Evolutionary conservation across 208 protist species (phyloP), one percentile per base, ranked within the genome.

Genomic region (Leishmania guyanensis): DNA sequence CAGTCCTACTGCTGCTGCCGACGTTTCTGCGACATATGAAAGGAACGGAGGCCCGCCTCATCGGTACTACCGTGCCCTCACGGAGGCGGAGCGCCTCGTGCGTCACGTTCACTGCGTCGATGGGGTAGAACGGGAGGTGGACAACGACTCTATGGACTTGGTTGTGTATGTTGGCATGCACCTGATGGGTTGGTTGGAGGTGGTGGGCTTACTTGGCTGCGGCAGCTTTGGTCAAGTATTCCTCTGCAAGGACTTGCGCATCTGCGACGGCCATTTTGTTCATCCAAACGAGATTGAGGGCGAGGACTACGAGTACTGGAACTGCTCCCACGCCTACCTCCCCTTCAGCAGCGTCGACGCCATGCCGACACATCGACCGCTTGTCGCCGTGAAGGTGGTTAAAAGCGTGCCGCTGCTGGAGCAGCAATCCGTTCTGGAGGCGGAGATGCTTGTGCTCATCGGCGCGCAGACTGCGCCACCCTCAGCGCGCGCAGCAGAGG

Each of bases 171-270:
- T 93, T 3, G 93, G 93, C 29, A 97, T 95, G 92, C 84, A 88
- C 33, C 75, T 97, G 77, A 90, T 97, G 85, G 93, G 92, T 1
- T 95, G 93, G 92, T 74, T 95, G 48, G 92, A 97, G 84, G 93
- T 97, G 69, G 90, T 97, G 33, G 88, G 88, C 65, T 78, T 97
- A 66, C 86, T 97, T 50, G 93, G 93, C 51, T 83, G 86, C 74
- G 93, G 93, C 66, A 97, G 89, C 68, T 97, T 95, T 82, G 93
- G 93, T 0, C 93, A 97, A 72, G 93, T 97, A 60, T 95, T 97
- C 83, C 88, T 97, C 22, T 97, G 93, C 86, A 94, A 94, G 71
- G 93, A 97, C 73, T 76, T 97, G 70, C 91, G 93, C 74, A 90
- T 94, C 68, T 81, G 85, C 64, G 89, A 90, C 58, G 83, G 87